These are phyloP conservation scores for Trametes pubescens DNA, from an alignment of 1,284 basidiomycete genomes.

Conservation along the genomic window DNA sequence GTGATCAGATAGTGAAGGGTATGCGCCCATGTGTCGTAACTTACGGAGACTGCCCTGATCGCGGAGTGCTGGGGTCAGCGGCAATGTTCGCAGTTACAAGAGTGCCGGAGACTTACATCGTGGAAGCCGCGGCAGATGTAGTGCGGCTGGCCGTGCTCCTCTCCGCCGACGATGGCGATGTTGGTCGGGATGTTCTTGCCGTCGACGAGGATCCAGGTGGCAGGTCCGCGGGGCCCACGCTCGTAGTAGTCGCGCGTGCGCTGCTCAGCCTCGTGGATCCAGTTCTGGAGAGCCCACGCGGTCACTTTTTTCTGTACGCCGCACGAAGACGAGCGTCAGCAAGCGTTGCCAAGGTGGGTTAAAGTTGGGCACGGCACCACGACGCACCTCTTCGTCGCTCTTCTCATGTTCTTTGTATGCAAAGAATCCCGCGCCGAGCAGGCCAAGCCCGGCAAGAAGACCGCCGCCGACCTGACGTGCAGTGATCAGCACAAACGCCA, in stretches of 20 bases:
- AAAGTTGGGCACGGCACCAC: not conserved
- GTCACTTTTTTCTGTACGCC: slow-evolving; percentile 56
- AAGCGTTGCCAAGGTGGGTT: slow-evolving; percentile 2
- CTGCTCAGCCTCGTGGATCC: slow-evolving; percentile 63
- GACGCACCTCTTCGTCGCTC: slow-evolving; percentile 61
- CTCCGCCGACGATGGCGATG: slow-evolving; percentile 62
- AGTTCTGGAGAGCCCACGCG: slow-evolving; percentile 59
- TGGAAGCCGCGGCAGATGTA: slow-evolving; percentile 68
- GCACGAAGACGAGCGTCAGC: slow-evolving; percentile 2
- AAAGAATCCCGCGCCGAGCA: slow-evolving; percentile 58
- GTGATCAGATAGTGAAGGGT: slow-evolving; percentile 25
- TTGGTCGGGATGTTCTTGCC: slow-evolving; percentile 64
- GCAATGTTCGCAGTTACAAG: slow-evolving; percentile 21
- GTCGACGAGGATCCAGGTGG: slow-evolving; percentile 67
- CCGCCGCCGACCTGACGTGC: slow-evolving; percentile 68
- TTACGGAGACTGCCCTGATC: slow-evolving; percentile 62
- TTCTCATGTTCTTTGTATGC: slow-evolving; percentile 67
- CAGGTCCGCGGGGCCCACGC: slow-evolving; percentile 55
- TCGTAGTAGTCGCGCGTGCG: slow-evolving; percentile 59
- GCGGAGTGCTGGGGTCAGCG: slow-evolving; percentile 12
- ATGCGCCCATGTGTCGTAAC: slow-evolving; percentile 40
- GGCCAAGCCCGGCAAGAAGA: slow-evolving; percentile 59
- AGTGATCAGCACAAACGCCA: slow-evolving; percentile 2
- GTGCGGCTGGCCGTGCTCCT: slow-evolving; percentile 58
- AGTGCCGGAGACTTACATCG: slow-evolving; percentile 53